Conservation (phyloP, 257 asterid species). For the Rehmannia glutinosa region DNA sequence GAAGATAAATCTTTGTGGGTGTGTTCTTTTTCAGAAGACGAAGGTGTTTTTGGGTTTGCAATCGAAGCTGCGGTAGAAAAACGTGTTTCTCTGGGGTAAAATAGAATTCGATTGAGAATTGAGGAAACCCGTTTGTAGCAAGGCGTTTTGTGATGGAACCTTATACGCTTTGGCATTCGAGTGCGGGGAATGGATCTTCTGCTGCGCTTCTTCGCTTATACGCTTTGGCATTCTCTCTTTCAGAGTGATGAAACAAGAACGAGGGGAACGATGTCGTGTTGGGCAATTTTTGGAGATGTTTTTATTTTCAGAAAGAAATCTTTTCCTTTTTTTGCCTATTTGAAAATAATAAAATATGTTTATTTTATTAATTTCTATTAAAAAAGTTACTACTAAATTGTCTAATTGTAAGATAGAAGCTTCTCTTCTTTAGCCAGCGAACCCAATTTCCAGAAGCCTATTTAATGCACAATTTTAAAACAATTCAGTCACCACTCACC, state of each 20-base stretch:
- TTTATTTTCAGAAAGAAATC: no score
- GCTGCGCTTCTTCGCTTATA: neutral
- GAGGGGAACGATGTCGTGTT: constrained; percentile 3
- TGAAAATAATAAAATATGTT: no score
- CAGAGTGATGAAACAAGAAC: neutral
- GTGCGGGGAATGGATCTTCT: neutral
- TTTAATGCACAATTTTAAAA: neutral
- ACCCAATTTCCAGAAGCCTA: neutral
- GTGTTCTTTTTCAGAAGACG: constrained; percentile 12
- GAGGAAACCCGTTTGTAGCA: constrained; percentile 16
- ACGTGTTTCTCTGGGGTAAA: neutral
- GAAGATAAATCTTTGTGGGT: constrained; percentile 30
- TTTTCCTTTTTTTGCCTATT: no score
- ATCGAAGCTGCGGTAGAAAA: constrained; percentile 10
- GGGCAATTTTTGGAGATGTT: neutral
- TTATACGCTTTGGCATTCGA: no score
- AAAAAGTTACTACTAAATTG: no score
- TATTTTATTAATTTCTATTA: no score
- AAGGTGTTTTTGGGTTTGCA: constrained; percentile 6
- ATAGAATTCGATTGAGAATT: constrained; percentile 15
- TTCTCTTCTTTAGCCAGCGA: neutral
- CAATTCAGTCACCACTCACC: no score
- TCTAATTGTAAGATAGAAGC: no score
- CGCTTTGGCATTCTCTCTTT: neutral
- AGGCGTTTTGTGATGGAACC: neutral